These are phyloP conservation scores for Colletotrichum spaethianum DNA, from an alignment of 2,329 filamentous ascomycete species.

Conservation along the genomic window DNA sequence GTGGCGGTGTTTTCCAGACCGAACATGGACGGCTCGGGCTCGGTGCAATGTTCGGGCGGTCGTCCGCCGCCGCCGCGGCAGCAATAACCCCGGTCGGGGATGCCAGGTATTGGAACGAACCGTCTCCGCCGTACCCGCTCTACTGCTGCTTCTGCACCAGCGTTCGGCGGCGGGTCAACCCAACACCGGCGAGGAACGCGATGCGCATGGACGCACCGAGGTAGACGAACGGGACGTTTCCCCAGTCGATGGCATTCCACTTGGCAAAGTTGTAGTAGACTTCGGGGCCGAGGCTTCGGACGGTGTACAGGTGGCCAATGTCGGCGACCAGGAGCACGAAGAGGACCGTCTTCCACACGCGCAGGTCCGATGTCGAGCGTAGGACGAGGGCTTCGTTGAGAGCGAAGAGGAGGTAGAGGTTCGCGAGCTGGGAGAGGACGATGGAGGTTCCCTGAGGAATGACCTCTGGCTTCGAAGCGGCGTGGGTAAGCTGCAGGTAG, in stretches of 20 bases:
- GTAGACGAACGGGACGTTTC: slow-evolving; percentile 80
- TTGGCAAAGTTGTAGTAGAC: slow-evolving; percentile 74
- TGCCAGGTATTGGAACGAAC: slow-evolving; percentile 3
- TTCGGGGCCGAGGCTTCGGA: slow-evolving; percentile 69
- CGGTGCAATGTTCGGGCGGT: slow-evolving; percentile 36
- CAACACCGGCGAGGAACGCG: slow-evolving; percentile 72
- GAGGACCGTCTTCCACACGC: slow-evolving; percentile 79
- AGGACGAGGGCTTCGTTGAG: slow-evolving; percentile 84
- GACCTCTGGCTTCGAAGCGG: slow-evolving; percentile 61
- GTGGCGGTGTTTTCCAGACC: slow-evolving; percentile 16
- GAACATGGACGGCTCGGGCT: slow-evolving; percentile 31
- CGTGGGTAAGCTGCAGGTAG: slow-evolving; percentile 77
- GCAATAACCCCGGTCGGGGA: not conserved
- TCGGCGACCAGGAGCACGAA: slow-evolving; percentile 81
- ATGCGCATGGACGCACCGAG: slow-evolving; percentile 72
- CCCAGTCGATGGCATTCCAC: slow-evolving; percentile 79
- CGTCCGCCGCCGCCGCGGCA: slow-evolving; percentile 3
- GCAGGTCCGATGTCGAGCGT: slow-evolving; percentile 75
- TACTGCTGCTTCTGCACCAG: slow-evolving; percentile 41
- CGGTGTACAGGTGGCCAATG: slow-evolving; percentile 80
- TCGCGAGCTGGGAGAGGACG: slow-evolving; percentile 81
- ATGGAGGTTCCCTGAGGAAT: slow-evolving; percentile 75
- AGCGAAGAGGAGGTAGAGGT: slow-evolving; percentile 83
- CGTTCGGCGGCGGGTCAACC: slow-evolving; percentile 53
- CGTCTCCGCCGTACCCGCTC: not conserved